phyloP scores from a whole-genome alignment of 441 rosid genomes.

The Melastoma candidum region DNA sequence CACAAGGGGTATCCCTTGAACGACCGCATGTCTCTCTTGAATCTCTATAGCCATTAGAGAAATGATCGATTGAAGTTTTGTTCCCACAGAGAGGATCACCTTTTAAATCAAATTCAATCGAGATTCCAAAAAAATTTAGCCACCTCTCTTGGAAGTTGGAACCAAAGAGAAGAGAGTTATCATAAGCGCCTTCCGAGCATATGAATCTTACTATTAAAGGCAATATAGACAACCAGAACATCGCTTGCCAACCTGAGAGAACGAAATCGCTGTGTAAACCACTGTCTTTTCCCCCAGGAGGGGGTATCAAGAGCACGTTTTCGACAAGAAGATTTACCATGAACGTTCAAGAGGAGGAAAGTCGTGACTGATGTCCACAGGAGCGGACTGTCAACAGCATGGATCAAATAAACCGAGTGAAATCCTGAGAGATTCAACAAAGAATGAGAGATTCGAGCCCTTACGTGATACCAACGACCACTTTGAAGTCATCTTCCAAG shows the following conservation, averaged over 20 bases:
- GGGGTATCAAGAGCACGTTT: background rate
- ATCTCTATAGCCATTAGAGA: conserved; percentile 89
- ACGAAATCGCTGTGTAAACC: background rate
- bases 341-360: conserved; percentile 66
- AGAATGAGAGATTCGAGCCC: background rate
- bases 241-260: conserved; percentile 61
- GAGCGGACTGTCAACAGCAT: conserved; percentile 47
- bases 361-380: conserved; percentile 71
- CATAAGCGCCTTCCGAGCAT: background rate
- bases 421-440: background rate
- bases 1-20: conserved; percentile 97
- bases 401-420: conserved; percentile 4
- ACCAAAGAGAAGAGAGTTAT: background rate
- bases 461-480: conserved; percentile 16
- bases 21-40: conserved; percentile 75
- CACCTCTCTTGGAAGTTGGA: background rate
- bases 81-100: conserved; percentile 81
- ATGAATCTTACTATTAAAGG: conserved; percentile 64
- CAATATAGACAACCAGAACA: conserved; percentile 44
- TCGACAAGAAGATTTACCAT: conserved; percentile 34
- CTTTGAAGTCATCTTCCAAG: conserved; percentile 16
- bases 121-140: conserved; percentile 9
- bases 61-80: conserved; percentile 81
- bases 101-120: conserved; percentile 18
- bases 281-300: background rate